Evolutionary conservation across 2,329 filamentous ascomycete species (phyloP).

Genomic region (Cladosporium sp.): DNA sequence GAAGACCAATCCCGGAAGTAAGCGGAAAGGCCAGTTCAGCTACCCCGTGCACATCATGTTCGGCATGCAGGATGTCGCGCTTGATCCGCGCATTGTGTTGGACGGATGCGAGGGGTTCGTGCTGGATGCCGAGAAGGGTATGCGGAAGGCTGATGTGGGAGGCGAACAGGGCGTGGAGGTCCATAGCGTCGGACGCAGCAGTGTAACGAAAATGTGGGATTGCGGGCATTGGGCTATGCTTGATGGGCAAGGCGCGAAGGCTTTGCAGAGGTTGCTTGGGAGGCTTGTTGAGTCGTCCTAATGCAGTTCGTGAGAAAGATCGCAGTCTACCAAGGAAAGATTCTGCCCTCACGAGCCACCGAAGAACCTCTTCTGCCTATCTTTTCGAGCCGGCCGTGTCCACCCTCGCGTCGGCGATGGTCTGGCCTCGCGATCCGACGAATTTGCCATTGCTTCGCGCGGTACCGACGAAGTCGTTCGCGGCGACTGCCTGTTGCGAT

Average conservation of each 20-base stretch:
- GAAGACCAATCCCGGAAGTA: conserved; percentile 35
- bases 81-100: conserved; percentile 51
- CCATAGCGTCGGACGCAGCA: conserved; percentile 38
- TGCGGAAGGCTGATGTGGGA: neutral
- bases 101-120: conserved; percentile 54
- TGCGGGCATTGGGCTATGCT: conserved; percentile 57
- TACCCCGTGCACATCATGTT: conserved; percentile 56
- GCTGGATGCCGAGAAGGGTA: conserved; percentile 1
- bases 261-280: conserved; percentile 40
- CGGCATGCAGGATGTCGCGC: conserved; percentile 54
- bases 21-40: conserved; percentile 49
- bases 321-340: neutral
- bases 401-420: neutral
- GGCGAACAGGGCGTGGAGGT: neutral
- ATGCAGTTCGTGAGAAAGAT: neutral
- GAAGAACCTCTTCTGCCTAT: neutral
- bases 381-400: neutral
- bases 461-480: neutral
- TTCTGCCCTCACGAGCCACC: neutral
- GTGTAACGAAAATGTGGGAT: conserved; percentile 51
- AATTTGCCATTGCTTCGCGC: neutral
- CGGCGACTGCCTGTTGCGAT: too few species aligned
- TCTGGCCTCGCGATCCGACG: neutral
- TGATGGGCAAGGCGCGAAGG: conserved; percentile 45
- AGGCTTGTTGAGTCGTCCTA: neutral